Conservation (phyloP, 768 basidiomycete genomes). For the Strobilomyces confusus region DNA sequence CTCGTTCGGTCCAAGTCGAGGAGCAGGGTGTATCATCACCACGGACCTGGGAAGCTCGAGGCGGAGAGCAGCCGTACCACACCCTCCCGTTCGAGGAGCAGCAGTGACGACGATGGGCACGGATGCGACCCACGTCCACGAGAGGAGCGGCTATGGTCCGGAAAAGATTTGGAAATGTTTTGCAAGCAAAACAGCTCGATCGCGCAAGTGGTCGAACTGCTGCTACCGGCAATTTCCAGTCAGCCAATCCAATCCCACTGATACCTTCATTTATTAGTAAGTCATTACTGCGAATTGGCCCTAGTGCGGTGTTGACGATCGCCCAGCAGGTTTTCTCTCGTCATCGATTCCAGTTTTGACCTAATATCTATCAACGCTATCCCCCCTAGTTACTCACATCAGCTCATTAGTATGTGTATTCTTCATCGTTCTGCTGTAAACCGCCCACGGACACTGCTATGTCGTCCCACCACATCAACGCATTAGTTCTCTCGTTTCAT, state of each 20-base stretch:
- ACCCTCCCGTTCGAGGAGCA: slow-evolving; percentile 24
- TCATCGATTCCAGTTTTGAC: slow-evolving; percentile 21
- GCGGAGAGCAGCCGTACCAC: slow-evolving; percentile 38
- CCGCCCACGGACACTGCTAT: slow-evolving; percentile 22
- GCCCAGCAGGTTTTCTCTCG: slow-evolving; percentile 13
- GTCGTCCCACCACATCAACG: slow-evolving; percentile 24
- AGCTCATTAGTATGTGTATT: slow-evolving; percentile 28
- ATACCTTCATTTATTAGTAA: slow-evolving; percentile 18
- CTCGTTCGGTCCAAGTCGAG: slow-evolving; percentile 67
- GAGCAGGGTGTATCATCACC: slow-evolving; percentile 62
- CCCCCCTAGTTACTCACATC: slow-evolving; percentile 20
- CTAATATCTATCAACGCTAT: slow-evolving; percentile 28
- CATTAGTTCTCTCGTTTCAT: slow-evolving; percentile 15
- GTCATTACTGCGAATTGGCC: slow-evolving; percentile 6
- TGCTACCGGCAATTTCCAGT: slow-evolving; percentile 50
- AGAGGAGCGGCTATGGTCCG: slow-evolving; percentile 62
- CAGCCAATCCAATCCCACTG: slow-evolving; percentile 28
- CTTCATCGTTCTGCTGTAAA: slow-evolving; percentile 27
- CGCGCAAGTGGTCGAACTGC: slow-evolving; percentile 62
- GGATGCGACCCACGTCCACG: slow-evolving; percentile 32
- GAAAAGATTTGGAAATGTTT: slow-evolving; percentile 78
- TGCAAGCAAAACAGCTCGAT: slow-evolving; percentile 91
- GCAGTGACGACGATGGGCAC: slow-evolving; percentile 31
- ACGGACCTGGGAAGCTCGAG: slow-evolving; percentile 63
- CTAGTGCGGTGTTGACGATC: slow-evolving; percentile 9